Base-by-base conservation (phyloP, 371 early-diverging fungal genomes). In the Mucor irregularis region DNA sequence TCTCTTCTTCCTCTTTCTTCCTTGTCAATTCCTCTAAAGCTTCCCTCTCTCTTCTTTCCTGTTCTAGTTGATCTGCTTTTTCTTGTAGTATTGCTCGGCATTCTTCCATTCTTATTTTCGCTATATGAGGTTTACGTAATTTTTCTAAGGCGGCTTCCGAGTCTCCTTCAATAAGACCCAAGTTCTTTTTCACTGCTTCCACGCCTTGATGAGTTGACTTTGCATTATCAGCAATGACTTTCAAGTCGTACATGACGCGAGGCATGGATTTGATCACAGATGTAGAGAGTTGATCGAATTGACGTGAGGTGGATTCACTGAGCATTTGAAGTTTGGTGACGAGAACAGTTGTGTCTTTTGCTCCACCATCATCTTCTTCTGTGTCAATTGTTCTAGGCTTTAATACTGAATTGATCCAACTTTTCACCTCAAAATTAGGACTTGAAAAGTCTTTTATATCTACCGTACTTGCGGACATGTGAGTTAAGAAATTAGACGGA, bases 71-170 rank as follows among this genome's bases (percentile, higher is more conserved):
- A 21, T 58, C 33, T 1, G 50, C 42, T 22, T 58, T 44, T n/a
- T 63, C 58, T 21, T 42, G 11, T 0, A 63, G 17, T 5, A 57
- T 3, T 8, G 62, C 48, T 11, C 66, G 62, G 38, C 80, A 76
- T 17, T 69, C 61, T 26, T 79, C 87, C 92, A 92, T 92, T 2
- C 90, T 72, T 17, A 80, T 77, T 42, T 88, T 83, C 42, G 88
- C 86, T 7, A 76, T 66, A 68, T 89, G 90, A 8, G 90, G 70
- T 51, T 81, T 78, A 39, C 81, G 77, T 24, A 92, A 73, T 31
- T 76, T 72, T 35, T 87, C 84, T 48, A 92, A 69, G 0, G 87
- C 82, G 3, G 21, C 50, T 6, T 51, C 50, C 69, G 28, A 79
- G 63, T 31, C 61, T 49, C 40, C 73, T 21, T 68, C 60, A 4